A percentile compares a stretch with the other conserved stretches of the same genome.
These are phyloP conservation scores for Potentilla sterilis DNA, from an alignment of 306 rosid species.

Conservation along the genomic window DNA sequence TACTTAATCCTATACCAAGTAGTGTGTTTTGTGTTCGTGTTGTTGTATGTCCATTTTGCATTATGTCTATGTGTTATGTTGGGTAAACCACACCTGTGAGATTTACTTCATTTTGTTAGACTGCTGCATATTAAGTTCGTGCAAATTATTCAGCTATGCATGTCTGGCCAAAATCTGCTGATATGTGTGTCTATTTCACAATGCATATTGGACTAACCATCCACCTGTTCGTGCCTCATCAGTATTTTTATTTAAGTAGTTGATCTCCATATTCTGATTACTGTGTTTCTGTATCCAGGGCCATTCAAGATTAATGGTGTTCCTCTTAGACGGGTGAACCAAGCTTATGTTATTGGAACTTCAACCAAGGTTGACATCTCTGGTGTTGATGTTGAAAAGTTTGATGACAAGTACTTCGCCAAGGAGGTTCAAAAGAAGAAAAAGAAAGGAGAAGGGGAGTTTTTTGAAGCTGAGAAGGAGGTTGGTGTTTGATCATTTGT, in stretches of 20 bases:
- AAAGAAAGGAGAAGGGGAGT: constrained; percentile 9
- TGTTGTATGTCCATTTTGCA: background rate
- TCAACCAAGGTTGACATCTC: constrained; percentile 14
- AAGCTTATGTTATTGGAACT: constrained; percentile 7
- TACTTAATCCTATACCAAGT: background rate
- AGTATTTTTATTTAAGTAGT: background rate
- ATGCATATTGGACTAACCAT: background rate
- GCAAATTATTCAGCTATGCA: background rate
- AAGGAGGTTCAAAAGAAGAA: constrained; percentile 8
- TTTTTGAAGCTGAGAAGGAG: constrained; percentile 6
- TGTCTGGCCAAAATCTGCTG: background rate
- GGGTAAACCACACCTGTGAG: no score
- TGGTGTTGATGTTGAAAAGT: background rate
- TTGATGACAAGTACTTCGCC: constrained; percentile 9
- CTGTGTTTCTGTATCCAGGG: background rate
- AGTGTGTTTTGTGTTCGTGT: background rate
- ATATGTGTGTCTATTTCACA: background rate
- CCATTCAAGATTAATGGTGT: constrained; percentile 13
- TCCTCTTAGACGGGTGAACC: constrained; percentile 11
- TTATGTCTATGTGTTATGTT: background rate
- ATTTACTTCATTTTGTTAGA: background rate
- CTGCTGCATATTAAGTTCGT: no score
- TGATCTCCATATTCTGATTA: background rate
- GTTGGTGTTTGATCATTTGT: background rate
- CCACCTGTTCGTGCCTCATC: background rate